Base-by-base conservation (phyloP, 495 filamentous ascomycete species). In the Talaromyces trachyspermus region DNA sequence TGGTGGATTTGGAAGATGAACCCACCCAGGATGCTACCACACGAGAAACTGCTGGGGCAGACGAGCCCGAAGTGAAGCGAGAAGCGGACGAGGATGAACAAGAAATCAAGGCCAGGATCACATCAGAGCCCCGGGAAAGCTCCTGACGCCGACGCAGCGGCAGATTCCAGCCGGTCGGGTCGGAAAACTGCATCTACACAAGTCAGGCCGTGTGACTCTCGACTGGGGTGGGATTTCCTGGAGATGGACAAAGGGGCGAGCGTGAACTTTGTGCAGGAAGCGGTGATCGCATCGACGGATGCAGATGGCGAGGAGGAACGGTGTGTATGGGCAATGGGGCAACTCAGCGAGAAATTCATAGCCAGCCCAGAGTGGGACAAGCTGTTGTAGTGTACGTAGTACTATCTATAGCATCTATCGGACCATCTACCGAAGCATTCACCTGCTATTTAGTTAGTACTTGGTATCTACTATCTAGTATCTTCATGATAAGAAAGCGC, bases 121-220 rank as follows among this genome's bases (percentile, higher is more conserved):
- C 54, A 27, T 15, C 48, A 11, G 47, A 46, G 20, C 41, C 32
- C 43, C 54, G 30, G 50, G 23, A 15, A 53, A 62, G 48, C 51
- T 70, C 36, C 56, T 72, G 41, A 72, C 70, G 4, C 68, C 64
- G 0, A 55, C 61, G 15, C 57, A 64, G 39, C 61, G 64, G 54
- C 48, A 62, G 37, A 71, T 84, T 35, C 71, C 74, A 33, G 70
- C 77, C 2, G 83, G 74, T 15, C 73, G 71, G 27, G 70, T 76
- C 24, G 80, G 72, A 55, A 79, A 77, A 22, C 54, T 75, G 24
- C 79, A 73, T 41, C 70, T 79, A 4, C 74, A 78, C 58, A 64
- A 64, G 9, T 74, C 71, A 27, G 72, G 72, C 4, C 58, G 62
- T 11, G 63, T 76, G 19, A 70, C 64, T 11, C 59, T 74, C 51